Evolutionary conservation across 805 yeast species (phyloP).

Genomic region (Schwanniomyces polymorphus): DNA sequence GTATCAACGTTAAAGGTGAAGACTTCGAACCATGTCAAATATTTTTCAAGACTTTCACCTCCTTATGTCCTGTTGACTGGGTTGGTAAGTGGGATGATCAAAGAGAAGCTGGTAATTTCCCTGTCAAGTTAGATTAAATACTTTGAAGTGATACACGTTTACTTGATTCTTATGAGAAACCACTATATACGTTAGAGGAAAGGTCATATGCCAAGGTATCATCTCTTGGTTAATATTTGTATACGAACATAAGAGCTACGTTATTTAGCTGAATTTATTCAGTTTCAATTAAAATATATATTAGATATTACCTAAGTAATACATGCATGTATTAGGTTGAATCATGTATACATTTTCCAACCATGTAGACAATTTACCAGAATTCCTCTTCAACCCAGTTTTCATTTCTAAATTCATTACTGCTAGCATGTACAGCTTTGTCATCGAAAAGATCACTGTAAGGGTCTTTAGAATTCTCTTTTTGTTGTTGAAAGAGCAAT

Average conservation of each 20-base stretch:
- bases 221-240: neutral
- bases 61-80: conserved; percentile 86
- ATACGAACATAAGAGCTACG: neutral
- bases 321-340: conserved; percentile 1
- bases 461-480: conserved; percentile 29
- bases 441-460: conserved; percentile 37
- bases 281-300: neutral
- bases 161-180: neutral
- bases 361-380: conserved; percentile 14
- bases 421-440: conserved; percentile 26
- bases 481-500: conserved; percentile 37
- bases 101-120: conserved; percentile 57
- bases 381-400: conserved; percentile 42
- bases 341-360: neutral
- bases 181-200: neutral
- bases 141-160: neutral
- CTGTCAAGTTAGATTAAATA: conserved; percentile 35
- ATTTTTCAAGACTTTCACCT: conserved; percentile 85
- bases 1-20: conserved; percentile 95
- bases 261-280: neutral
- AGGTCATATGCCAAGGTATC: neutral
- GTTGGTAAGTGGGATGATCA: conserved; percentile 86
- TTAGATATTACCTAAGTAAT: neutral
- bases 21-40: conserved; percentile 97
- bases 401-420: conserved; percentile 33